Evolutionary conservation across 495 filamentous ascomycete genomes (phyloP).

Genomic region (Penicillium malachiteum): DNA sequence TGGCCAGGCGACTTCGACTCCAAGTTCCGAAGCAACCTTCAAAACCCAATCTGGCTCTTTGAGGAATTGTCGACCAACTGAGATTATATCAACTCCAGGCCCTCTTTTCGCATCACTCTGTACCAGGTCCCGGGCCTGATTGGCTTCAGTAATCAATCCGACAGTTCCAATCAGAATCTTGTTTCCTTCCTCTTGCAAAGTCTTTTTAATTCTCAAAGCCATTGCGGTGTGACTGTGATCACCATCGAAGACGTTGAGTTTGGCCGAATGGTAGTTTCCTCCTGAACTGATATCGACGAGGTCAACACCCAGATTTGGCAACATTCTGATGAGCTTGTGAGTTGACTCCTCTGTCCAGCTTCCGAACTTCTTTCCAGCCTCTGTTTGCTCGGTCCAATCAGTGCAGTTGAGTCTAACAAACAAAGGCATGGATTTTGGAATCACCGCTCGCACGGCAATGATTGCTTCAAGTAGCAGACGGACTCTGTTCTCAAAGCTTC

Average conservation of each 20-base stretch:
- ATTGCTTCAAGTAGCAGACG: constrained; percentile 60
- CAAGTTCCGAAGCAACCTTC: background rate
- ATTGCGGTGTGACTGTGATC: background rate
- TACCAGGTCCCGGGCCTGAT: constrained; percentile 54
- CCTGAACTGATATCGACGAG: constrained; percentile 65
- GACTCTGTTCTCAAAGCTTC: constrained; percentile 62
- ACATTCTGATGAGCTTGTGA: constrained; percentile 48
- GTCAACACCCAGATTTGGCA: constrained; percentile 61
- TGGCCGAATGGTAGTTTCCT: constrained; percentile 45
- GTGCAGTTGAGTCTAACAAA: constrained; percentile 63
- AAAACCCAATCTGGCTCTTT: background rate
- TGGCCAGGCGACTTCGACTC: background rate
- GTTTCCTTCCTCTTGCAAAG: constrained; percentile 61
- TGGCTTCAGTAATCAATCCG: constrained; percentile 62
- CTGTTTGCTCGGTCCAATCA: constrained; percentile 58
- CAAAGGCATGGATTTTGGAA: constrained; percentile 60
- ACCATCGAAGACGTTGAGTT: background rate
- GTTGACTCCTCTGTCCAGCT: constrained; percentile 57
- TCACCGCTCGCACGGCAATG: constrained; percentile 50
- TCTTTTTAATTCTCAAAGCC: constrained; percentile 42
- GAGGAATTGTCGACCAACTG: constrained; percentile 52
- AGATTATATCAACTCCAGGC: constrained; percentile 52
- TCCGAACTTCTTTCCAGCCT: constrained; percentile 55
- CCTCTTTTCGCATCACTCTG: constrained; percentile 13
- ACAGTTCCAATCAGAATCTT: constrained; percentile 60